Evolutionary conservation across 106 monocot genomes (phyloP), one percentile per base, ranked within the genome.

Genomic region (Agapanthus africanus): DNA sequence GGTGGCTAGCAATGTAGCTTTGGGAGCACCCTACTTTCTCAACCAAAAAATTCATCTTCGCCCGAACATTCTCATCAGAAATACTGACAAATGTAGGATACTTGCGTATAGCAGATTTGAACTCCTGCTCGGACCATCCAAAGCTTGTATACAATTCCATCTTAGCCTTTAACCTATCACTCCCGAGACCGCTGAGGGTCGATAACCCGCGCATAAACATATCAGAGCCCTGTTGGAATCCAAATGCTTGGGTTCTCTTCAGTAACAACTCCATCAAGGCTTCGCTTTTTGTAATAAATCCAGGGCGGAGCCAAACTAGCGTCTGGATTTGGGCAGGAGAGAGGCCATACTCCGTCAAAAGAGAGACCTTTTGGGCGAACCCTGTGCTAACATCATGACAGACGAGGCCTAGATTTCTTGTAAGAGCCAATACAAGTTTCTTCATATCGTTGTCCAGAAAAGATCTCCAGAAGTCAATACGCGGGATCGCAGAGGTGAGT

Each of bases 101-200:
- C n/a, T 44, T 71, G 7, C 3, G 18, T 4, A 71, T 61, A 27
- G 41, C 71, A 25, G 31, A 40, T 9, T 18, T 18, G 18, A 71
- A 19, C 28, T 71, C 60, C 18, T 27, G 0, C 26, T 71, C 71
- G 8, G 71, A 62, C 37, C 37, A 71, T 1, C 71, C 71, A 39
- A 42, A 40, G 16, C 33, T 40, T n/a, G 6, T 46, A 35, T 56
- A 33, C 18, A 41, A 22, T n/a, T 71, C 41, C 10, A 71, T 44
- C 60, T 60, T 71, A 6, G 40, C 40, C 9, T 61, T 32, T 1
- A 60, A 25, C 3, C 10, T 3, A 30, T 60, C 71, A 10, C 11
- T 10, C 2, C 31, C 54, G 4, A 41, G 11, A 1, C 9, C 4
- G n/a, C 40, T 6, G 44, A 33, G 1, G 27, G 33, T 15, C 35